Base-by-base conservation (phyloP, 495 filamentous ascomycete genomes). In the Daldinia loculata region DNA sequence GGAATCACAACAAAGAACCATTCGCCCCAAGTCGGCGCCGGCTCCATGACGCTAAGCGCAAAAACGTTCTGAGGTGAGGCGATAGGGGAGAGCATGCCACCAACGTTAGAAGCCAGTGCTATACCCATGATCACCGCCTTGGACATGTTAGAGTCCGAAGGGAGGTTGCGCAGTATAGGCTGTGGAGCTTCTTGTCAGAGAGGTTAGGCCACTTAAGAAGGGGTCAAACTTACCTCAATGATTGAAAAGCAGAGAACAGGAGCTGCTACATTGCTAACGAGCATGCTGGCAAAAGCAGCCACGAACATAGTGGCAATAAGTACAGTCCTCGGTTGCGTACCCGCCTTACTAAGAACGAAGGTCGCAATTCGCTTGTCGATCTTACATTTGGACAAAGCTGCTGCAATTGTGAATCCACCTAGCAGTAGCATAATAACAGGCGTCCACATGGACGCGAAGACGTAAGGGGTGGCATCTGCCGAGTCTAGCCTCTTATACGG, bases 161-260 rank as follows among this genome's bases (percentile, higher is more conserved):
- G 90, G 50, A 98, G 88, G 78, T 98, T 98, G 38, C 95, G 93
- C 41, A 99, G 84, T 79, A 99, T 90, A 29, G 95, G 95, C 89
- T 95, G 72, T n/a, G 6, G 9, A 32, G 22, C 24, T 50, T 4
- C 34, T 27, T 14, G 66, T 76, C 30, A 76, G 58, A 34, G 32
- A 66, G 5, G 4, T 63, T 48, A 53, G 56, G 50, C n/a, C 65
- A 27, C 24, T 39, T 24, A 9, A 39, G 39, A 43, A 39, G 12
- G 1, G 56, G 19, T 12, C 9, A 15, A 2, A 74, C 81, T 61
- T 79, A 91, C 89, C 84, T 95, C 92, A 69, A 97, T 93, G 78
- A 98, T 98, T 15, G 93, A 96, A 77, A 94, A 98, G 84, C 96
- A 99, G 8, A 99, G 87, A n/a, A 99, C 95, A 0, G 95, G 95